phyloP scores from a whole-genome alignment of 2,329 filamentous ascomycete species.

The Curvularia sp. region DNA sequence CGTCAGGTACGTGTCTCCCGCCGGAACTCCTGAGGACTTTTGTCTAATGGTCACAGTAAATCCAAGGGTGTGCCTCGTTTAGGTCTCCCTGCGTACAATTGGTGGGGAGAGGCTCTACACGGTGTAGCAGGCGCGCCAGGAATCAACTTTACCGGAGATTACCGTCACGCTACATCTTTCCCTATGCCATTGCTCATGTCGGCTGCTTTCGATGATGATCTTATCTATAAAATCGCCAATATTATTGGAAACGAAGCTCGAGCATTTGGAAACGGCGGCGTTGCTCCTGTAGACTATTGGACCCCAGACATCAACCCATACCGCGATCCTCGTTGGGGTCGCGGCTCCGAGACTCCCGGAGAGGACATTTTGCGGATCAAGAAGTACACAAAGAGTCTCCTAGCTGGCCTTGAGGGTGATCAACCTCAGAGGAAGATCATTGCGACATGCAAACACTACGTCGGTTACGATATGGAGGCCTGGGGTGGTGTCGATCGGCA shows the following conservation, averaged over 20 bases:
- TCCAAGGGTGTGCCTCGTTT: slow-evolving; percentile 62
- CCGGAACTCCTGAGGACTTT: slow-evolving; percentile 34
- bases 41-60: slow-evolving; percentile 55
- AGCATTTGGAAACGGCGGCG: slow-evolving; percentile 68
- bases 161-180: slow-evolving; percentile 69
- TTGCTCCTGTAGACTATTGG: slow-evolving; percentile 64
- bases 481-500: slow-evolving; percentile 47
- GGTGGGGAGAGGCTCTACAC: slow-evolving; percentile 67
- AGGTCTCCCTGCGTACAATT: slow-evolving; percentile 63
- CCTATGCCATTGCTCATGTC: slow-evolving; percentile 69
- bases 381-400: slow-evolving; percentile 51
- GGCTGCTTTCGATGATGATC: slow-evolving; percentile 68
- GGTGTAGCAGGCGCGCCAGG: slow-evolving; percentile 65
- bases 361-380: slow-evolving; percentile 63
- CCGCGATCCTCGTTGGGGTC: slow-evolving; percentile 68
- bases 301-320: slow-evolving; percentile 73
- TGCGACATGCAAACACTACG: slow-evolving; percentile 58
- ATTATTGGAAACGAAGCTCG: slow-evolving; percentile 68
- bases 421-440: slow-evolving; percentile 46
- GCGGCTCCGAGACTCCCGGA: slow-evolving; percentile 64
- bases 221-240: slow-evolving; percentile 64
- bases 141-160: slow-evolving; percentile 63
- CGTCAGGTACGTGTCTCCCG: slow-evolving; percentile 22
- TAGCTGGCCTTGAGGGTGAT: slow-evolving; percentile 33
- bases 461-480: slow-evolving; percentile 39